A percentile compares a stretch with the other conserved stretches of the same genome.
These are phyloP conservation scores for Aspergillus fischeri DNA, from an alignment of 2,329 filamentous ascomycete species.

Conservation along the genomic window DNA sequence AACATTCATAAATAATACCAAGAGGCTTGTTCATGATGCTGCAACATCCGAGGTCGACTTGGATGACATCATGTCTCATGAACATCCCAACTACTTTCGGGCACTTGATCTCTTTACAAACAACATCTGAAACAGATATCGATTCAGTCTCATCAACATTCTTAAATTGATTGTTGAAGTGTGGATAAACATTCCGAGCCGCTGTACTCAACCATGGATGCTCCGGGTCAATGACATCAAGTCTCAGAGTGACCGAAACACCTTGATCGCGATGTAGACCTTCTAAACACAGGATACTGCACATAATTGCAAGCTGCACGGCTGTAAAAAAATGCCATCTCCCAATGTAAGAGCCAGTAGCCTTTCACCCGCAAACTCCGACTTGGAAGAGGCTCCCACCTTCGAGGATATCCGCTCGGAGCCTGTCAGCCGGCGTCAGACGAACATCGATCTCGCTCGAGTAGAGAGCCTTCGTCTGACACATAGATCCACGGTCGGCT, in stretches of 20 bases:
- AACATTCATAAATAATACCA: no score
- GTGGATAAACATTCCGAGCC: neutral
- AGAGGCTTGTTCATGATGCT: no score
- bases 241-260: neutral
- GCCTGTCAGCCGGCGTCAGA: constrained; percentile 17
- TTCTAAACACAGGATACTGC: neutral
- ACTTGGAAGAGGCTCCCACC: neutral
- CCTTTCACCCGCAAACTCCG: neutral
- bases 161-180: neutral
- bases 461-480: constrained; percentile 25
- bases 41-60: neutral
- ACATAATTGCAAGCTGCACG: no score
- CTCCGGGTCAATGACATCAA: neutral
- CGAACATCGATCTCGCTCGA: constrained; percentile 25
- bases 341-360: neutral
- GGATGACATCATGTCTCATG: neutral
- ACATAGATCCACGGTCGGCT: constrained; percentile 25
- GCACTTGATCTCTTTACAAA: neutral
- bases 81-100: neutral
- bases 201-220: neutral
- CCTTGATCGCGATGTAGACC: neutral
- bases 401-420: neutral
- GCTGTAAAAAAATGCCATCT: neutral
- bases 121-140: neutral
- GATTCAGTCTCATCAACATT: neutral